Evolutionary conservation across 2,329 filamentous ascomycete species (phyloP).

Genomic region (Aspergillus fischeri): DNA sequence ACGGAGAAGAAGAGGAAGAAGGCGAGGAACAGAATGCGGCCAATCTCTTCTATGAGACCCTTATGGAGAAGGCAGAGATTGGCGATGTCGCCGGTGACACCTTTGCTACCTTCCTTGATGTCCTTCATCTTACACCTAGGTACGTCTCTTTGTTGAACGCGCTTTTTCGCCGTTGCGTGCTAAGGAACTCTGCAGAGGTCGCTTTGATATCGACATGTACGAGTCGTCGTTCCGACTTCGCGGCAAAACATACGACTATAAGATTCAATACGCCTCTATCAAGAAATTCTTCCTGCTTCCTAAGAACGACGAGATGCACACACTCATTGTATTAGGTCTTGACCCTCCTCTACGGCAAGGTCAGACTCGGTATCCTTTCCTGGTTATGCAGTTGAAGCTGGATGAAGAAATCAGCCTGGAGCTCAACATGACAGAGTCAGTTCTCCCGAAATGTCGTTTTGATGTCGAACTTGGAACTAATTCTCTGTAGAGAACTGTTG

Average conservation of each 20-base stretch:
- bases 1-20: slow-evolving; percentile 59
- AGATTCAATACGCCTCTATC: slow-evolving; percentile 95
- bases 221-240: slow-evolving; percentile 94
- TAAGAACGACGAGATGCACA: slow-evolving; percentile 97
- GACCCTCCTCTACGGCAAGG: slow-evolving; percentile 94
- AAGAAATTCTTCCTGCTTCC: slow-evolving; percentile 99
- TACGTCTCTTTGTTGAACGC: slow-evolving; percentile 33
- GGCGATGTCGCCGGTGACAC: slow-evolving; percentile 98
- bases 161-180: slow-evolving; percentile 10
- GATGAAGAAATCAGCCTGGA: slow-evolving; percentile 97
- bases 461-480: slow-evolving; percentile 7
- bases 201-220: slow-evolving; percentile 99
- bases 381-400: slow-evolving; percentile 98
- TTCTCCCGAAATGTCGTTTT: slow-evolving; percentile 4
- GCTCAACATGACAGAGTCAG: slow-evolving; percentile 81
- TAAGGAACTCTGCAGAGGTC: slow-evolving; percentile 62
- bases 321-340: slow-evolving; percentile 87
- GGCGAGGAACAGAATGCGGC: slow-evolving; percentile 89
- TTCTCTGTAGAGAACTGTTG: slow-evolving; percentile 58
- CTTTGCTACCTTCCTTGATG: slow-evolving; percentile 93
- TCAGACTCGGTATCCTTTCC: slow-evolving; percentile 94
- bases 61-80: slow-evolving; percentile 98
- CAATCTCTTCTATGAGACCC: slow-evolving; percentile 93
- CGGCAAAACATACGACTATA: slow-evolving; percentile 99
- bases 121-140: slow-evolving; percentile 94